These are phyloP conservation scores for Globisporangium canariense DNA, from an alignment of 352 stramenopile species.

Conservation along the genomic window DNA sequence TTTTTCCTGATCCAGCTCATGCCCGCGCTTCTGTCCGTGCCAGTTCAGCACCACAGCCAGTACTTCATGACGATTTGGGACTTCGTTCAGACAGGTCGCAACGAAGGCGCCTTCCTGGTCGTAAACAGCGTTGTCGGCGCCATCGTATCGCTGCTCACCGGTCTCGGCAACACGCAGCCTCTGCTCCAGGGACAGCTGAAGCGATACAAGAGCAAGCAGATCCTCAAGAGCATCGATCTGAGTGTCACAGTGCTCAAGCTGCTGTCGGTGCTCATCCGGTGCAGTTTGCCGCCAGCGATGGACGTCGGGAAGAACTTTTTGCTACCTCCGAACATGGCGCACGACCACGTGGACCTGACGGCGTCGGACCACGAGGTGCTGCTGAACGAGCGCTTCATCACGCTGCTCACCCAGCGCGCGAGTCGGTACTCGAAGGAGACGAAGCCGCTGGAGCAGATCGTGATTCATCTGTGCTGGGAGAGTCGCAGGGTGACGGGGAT, in stretches of 20 bases:
- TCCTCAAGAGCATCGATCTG: constrained; percentile 80
- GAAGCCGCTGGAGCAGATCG: constrained; percentile 72
- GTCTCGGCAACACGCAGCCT: constrained; percentile 49
- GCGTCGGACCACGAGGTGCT: constrained; percentile 57
- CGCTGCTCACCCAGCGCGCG: constrained; percentile 67
- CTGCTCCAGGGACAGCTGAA: constrained; percentile 66
- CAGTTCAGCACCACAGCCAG: constrained; percentile 61
- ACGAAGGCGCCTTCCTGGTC: constrained; percentile 79
- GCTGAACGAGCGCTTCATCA: constrained; percentile 73
- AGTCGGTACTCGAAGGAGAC: constrained; percentile 78
- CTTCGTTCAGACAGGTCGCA: constrained; percentile 77
- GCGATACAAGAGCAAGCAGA: constrained; percentile 61
- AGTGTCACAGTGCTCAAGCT: constrained; percentile 67
- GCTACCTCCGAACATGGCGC: constrained; percentile 61
- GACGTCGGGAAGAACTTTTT: constrained; percentile 38
- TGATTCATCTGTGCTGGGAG: constrained; percentile 79
- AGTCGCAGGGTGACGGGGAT: constrained; percentile 50
- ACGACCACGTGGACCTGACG: constrained; percentile 68
- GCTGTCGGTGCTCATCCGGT: constrained; percentile 69
- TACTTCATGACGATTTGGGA: constrained; percentile 75
- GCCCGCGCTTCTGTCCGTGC: constrained; percentile 65
- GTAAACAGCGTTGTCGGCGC: constrained; percentile 80
- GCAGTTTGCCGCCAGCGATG: constrained; percentile 66
- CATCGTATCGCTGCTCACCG: constrained; percentile 66
- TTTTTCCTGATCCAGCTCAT: constrained; percentile 78